These are phyloP conservation scores for Pythium phragmitis DNA, from an alignment of 352 stramenopile genomes.

Conservation along the genomic window DNA sequence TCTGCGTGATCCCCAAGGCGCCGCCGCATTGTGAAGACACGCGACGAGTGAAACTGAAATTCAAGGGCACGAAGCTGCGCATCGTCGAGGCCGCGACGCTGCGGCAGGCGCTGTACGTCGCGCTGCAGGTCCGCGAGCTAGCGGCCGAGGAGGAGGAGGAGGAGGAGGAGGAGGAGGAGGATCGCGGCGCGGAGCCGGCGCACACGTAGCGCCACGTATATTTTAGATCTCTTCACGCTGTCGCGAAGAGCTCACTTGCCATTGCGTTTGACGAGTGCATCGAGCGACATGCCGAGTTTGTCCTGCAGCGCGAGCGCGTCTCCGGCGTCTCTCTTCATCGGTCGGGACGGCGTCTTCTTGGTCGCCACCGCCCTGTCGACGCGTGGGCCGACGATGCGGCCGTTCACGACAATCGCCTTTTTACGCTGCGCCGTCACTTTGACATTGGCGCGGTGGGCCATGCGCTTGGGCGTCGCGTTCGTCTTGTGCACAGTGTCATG, in stretches of 20 bases:
- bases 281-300: conserved; percentile 60
- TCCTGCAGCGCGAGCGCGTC: conserved; percentile 47
- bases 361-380: conserved; percentile 27
- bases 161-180: conserved; percentile 9
- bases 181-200: conserved; percentile 8
- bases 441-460: conserved; percentile 40
- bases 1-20: conserved; percentile 67
- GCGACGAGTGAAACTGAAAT: conserved; percentile 51
- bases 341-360: conserved; percentile 17
- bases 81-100: conserved; percentile 70
- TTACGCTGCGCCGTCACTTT: conserved; percentile 41
- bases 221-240: conserved; percentile 19
- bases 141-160: neutral
- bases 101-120: conserved; percentile 61
- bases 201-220: conserved; percentile 27
- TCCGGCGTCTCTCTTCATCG: neutral
- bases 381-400: conserved; percentile 52
- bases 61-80: conserved; percentile 39
- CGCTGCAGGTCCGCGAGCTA: conserved; percentile 30
- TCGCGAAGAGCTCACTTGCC: neutral
- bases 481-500: conserved; percentile 30
- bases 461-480: conserved; percentile 50
- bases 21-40: conserved; percentile 38
- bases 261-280: conserved; percentile 56
- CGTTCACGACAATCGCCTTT: conserved; percentile 55